Conservation (phyloP, 345 rosid species). For the Eutrema yunnanense region DNA sequence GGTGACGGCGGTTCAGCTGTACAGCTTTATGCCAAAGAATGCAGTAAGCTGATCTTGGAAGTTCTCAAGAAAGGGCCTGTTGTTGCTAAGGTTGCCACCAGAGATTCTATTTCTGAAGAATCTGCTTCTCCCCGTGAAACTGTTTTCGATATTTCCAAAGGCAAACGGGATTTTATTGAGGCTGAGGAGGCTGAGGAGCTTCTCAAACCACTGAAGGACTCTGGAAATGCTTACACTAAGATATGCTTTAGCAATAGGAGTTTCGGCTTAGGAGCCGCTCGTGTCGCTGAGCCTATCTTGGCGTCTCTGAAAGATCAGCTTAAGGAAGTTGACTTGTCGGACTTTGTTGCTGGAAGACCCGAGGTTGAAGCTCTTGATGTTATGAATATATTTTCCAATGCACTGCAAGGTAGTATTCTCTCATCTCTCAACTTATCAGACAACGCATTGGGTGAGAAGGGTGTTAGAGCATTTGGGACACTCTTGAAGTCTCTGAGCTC, state of each 20-base stretch:
- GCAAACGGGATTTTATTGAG: slow-evolving; percentile 61
- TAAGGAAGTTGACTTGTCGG: slow-evolving; percentile 84
- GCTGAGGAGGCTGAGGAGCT: slow-evolving; percentile 76
- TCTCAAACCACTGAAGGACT: slow-evolving; percentile 63
- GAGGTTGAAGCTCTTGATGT: slow-evolving; percentile 87
- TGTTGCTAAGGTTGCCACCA: slow-evolving; percentile 21
- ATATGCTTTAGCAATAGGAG: slow-evolving; percentile 92
- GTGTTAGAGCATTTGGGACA: slow-evolving; percentile 73
- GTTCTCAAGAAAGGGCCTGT: slow-evolving; percentile 65
- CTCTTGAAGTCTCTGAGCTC: slow-evolving; percentile 66
- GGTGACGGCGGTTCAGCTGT: slow-evolving; percentile 95
- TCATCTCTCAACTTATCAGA: slow-evolving; percentile 70
- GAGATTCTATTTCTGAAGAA: slow-evolving; percentile 28
- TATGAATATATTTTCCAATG: slow-evolving; percentile 68
- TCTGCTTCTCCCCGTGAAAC: slow-evolving; percentile 32
- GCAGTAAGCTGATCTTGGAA: slow-evolving; percentile 81
- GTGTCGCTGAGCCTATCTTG: slow-evolving; percentile 71
- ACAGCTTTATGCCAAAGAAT: slow-evolving; percentile 91
- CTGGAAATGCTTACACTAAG: slow-evolving; percentile 64
- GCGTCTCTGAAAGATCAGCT: slow-evolving; percentile 62
- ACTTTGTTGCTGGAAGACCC: slow-evolving; percentile 83
- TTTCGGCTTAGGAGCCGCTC: slow-evolving; percentile 78
- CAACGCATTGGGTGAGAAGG: slow-evolving; percentile 93
- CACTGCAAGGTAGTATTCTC: slow-evolving; percentile 65
- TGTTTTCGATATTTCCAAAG: slow-evolving; percentile 73